These are phyloP conservation scores for Avena atlantica DNA, from an alignment of 176 grass and related monocot genomes.

Conservation along the genomic window DNA sequence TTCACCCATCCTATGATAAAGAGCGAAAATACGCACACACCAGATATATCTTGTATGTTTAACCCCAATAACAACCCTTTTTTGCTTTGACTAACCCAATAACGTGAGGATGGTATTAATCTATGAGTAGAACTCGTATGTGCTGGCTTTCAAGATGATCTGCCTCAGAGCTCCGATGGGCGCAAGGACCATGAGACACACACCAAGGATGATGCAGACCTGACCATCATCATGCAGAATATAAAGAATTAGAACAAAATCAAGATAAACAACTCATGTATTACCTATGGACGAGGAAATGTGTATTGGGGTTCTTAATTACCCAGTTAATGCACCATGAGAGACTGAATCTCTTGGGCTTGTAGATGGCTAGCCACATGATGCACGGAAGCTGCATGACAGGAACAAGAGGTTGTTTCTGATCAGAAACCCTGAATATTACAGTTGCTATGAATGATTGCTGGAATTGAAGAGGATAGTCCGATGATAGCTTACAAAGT, in stretches of 20 bases:
- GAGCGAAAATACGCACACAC: not conserved
- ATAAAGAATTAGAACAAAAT: not conserved
- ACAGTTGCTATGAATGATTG: not conserved
- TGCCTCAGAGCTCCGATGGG: constrained; percentile 79
- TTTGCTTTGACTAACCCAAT: not conserved
- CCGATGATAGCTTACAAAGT: constrained; percentile 62
- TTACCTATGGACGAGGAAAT: no score
- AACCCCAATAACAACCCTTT: not conserved
- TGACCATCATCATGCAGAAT: constrained; percentile 5
- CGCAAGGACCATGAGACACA: constrained; percentile 69
- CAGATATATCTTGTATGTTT: not conserved
- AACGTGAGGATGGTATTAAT: not conserved
- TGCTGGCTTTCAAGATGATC: constrained; percentile 60
- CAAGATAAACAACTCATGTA: no score
- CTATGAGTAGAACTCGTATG: constrained; percentile 71
- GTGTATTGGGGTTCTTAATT: not conserved
- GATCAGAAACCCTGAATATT: not conserved
- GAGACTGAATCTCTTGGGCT: constrained; percentile 72
- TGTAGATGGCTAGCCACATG: constrained; percentile 91
- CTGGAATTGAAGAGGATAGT: not conserved
- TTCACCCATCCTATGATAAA: not conserved
- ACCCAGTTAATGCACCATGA: constrained; percentile 93
- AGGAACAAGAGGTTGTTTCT: not conserved
- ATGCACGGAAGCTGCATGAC: constrained; percentile 74
- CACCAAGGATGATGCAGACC: constrained; percentile 83